Base-by-base conservation (phyloP, 2,329 filamentous ascomycete genomes). In the Didymosphaeria variabile region DNA sequence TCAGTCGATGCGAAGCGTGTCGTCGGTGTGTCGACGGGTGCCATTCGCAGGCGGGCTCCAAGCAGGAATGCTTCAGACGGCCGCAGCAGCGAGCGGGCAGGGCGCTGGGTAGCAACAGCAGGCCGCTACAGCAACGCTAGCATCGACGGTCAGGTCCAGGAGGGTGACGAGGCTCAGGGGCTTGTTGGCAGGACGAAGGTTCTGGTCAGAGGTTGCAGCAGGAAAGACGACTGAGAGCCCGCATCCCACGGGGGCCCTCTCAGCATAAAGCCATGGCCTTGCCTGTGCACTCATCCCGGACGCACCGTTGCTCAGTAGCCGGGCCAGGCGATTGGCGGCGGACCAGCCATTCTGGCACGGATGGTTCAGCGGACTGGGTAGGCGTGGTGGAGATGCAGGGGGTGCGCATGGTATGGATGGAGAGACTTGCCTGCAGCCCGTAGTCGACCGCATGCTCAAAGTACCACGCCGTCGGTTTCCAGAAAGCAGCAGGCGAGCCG, bases 261-360 rank as follows among this genome's bases (percentile, higher is more conserved):
- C 62, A 72, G 68, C 70, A 74, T 76, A 72, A 74, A 73, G 67
- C 66, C 61, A 59, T 60, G 62, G 63, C 59, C 60, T 56, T 64
- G 61, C 61, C 58, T 64, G 60, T 63, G 63, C 66, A 64, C 57
- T 63, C 55, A 54, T 49, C 58, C 60, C 38, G 61, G 57, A 38
- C 21, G 56, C 42, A 40, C 61, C 60, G 60, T 67, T 59, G 58
- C 50, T 40, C 29, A 62, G 58, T 50, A 61, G 63, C 60, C 64
- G 61, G 46, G 38, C 38, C 47, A 21, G 23, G 62, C 70, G 66
- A 75, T 77, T 75, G 72, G 72, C 54, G 49, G 29, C 58, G 52
- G 23, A 44, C 36, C 45, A 40, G 56, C 55, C 50, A 60, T 55
- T 58, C 61, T 69, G 62, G 69, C 64, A 67, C 67, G 63, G 65